Evolutionary conservation across 805 yeast genomes (phyloP), one percentile per base, ranked within the genome.

Genomic region (Ogataea polymorpha): DNA sequence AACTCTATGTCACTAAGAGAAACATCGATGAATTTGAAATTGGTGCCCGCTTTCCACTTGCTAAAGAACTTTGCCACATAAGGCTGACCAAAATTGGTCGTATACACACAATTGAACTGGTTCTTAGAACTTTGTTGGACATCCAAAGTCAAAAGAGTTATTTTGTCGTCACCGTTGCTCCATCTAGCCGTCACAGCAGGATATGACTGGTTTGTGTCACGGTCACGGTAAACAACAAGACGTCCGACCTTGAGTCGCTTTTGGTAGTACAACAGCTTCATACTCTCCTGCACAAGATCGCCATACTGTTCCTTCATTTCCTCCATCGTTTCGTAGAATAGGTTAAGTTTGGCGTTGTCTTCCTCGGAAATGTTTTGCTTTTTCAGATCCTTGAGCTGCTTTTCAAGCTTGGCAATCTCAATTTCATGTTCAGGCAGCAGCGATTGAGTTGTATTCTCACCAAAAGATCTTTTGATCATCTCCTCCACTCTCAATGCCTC

Each of bases 401-500:
- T 68, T 33, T 77, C 74, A 27, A 82, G 66, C 30, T 66, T 66
- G 35, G 77, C 70, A 20, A 88, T 78, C 46, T 75, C 73, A 55
- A 75, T 72, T 60, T 89, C 83, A 56, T 87, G 93, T 49, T 89
- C 95, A 0, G 97, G 97, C 38, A 88, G 65, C 51, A 90, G 65
- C 0, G 88, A 77, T 58, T 91, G 97, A 1, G 90, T 74, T 0
- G 90, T 72, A 56, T 93, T 90, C 59, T 93, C 99, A 64, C 95
- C 79, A 63, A 93, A 93, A 0, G 97, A 89, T 48, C 91, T 86
- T 58, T 90, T 91, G 54, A 93, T 91, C 96, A 93, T 93, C 60
- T 93, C 99, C 59, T 93, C 99, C n/a, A 93, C 98, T 53, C 84
- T 78, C 47, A 93, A 68, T 0, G 98, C 97, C 61, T 93, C 99